phyloP scores from a whole-genome alignment of 75 land plant genomes.

The Pinus albicaulis region DNA sequence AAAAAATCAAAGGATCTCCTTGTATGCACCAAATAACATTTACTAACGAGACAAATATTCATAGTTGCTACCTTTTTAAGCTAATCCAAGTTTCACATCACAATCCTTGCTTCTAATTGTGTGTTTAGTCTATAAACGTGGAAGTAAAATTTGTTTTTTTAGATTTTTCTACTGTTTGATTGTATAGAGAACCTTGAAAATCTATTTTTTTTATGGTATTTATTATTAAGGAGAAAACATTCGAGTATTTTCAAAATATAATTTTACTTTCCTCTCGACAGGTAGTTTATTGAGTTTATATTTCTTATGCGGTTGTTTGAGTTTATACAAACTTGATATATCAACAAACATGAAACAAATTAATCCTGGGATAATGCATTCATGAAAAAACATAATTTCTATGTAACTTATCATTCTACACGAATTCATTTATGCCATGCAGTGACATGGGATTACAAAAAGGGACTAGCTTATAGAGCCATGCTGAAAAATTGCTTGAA shows the following conservation, averaged over 20 bases:
- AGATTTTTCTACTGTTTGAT: neutral
- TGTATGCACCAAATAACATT: slow-evolving; percentile 89
- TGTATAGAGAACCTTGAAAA: neutral
- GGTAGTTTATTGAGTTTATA: slow-evolving; percentile 37
- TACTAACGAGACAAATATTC: slow-evolving; percentile 72
- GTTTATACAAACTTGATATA: neutral
- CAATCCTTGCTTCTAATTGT: neutral
- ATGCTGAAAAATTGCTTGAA: slow-evolving; percentile 79
- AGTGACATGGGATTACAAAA: slow-evolving; percentile 51
- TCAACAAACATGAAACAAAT: neutral
- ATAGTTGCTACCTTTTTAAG: slow-evolving; percentile 75
- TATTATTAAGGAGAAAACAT: slow-evolving; percentile 67
- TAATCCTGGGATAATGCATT: slow-evolving; percentile 1
- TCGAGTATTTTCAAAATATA: slow-evolving; percentile 73
- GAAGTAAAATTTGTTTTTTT: neutral
- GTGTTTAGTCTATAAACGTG: neutral
- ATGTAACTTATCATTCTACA: slow-evolving; percentile 92
- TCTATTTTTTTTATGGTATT: slow-evolving; percentile 4
- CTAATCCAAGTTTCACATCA: slow-evolving; percentile 64
- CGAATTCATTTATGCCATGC: slow-evolving; percentile 69
- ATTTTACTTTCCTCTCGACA: slow-evolving; percentile 86
- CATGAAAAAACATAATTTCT: slow-evolving; percentile 62
- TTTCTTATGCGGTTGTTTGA: neutral
- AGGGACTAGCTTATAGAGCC: slow-evolving; percentile 55
- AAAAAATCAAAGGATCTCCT: slow-evolving; percentile 75